These are phyloP conservation scores for Aspergillus indologenus DNA, from an alignment of 495 filamentous ascomycete genomes.

Conservation along the genomic window DNA sequence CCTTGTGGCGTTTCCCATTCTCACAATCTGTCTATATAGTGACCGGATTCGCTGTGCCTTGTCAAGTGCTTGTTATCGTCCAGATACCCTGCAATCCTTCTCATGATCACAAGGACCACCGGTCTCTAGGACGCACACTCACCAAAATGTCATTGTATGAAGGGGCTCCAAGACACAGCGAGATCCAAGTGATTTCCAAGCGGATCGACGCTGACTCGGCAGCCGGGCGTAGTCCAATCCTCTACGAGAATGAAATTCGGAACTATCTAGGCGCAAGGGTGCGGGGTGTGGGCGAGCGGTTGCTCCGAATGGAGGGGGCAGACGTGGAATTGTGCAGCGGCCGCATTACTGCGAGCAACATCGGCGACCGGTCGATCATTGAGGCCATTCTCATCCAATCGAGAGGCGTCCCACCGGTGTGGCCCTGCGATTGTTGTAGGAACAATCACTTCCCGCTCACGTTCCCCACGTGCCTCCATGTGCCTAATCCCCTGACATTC, in stretches of 20 bases:
- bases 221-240: background rate
- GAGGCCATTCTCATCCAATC: background rate
- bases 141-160: background rate
- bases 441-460: background rate
- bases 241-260: background rate
- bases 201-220: background rate
- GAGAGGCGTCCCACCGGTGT: background rate
- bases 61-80: no score
- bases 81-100: no score
- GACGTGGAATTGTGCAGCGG: background rate
- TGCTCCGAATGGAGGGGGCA: background rate
- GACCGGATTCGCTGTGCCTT: no score
- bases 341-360: background rate
- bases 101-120: no score
- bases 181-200: background rate
- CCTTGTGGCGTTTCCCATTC: no score
- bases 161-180: no score
- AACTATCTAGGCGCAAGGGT: background rate
- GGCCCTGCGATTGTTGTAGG: background rate
- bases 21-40: no score
- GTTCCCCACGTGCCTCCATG: background rate
- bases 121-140: background rate
- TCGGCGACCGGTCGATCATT: background rate
- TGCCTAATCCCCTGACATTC: background rate
- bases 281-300: background rate